phyloP scores from a whole-genome alignment of 352 stramenopile genomes.

The Phytophthora lateralis region DNA sequence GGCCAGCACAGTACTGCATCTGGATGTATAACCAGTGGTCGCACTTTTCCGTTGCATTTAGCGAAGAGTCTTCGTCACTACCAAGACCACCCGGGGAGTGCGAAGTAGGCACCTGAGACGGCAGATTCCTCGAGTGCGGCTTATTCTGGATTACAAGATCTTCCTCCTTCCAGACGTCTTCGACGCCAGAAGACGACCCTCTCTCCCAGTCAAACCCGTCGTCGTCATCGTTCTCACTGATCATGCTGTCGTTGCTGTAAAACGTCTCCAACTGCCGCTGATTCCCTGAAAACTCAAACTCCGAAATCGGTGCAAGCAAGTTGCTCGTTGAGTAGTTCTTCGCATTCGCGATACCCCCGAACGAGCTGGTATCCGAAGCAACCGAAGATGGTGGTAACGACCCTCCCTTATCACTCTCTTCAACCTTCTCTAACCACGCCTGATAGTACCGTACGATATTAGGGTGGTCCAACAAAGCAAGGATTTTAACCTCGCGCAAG shows the following conservation, averaged over 20 bases:
- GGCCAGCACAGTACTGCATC: conserved; percentile 91
- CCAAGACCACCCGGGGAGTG: conserved; percentile 19
- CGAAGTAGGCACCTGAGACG: conserved; percentile 17
- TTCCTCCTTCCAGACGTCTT: conserved; percentile 69
- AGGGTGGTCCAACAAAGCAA: conserved; percentile 91
- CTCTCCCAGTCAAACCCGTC: conserved; percentile 84
- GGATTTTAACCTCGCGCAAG: conserved; percentile 92
- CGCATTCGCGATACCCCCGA: conserved; percentile 30
- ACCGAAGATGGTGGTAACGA: conserved; percentile 21
- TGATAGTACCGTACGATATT: conserved; percentile 95
- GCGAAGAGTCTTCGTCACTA: conserved; percentile 52
- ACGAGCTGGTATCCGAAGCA: conserved; percentile 41
- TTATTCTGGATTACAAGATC: conserved; percentile 58
- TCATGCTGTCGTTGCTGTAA: conserved; percentile 53
- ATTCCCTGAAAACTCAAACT: conserved; percentile 70
- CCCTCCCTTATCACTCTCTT: conserved; percentile 40
- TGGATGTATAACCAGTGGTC: conserved; percentile 93
- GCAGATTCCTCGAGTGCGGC: conserved; percentile 16
- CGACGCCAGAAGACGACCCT: conserved; percentile 48
- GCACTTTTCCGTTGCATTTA: conserved; percentile 57
- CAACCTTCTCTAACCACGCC: conserved; percentile 90
- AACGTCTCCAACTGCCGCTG: conserved; percentile 46
- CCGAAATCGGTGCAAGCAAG: conserved; percentile 67
- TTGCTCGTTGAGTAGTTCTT: conserved; percentile 80
- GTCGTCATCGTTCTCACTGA: conserved; percentile 54